Percentiles rank a stretch among this genome's conserved stretches.
Conservation (phyloP, 208 protist genomes). For the Vickermania ingenoplastis region DNA sequence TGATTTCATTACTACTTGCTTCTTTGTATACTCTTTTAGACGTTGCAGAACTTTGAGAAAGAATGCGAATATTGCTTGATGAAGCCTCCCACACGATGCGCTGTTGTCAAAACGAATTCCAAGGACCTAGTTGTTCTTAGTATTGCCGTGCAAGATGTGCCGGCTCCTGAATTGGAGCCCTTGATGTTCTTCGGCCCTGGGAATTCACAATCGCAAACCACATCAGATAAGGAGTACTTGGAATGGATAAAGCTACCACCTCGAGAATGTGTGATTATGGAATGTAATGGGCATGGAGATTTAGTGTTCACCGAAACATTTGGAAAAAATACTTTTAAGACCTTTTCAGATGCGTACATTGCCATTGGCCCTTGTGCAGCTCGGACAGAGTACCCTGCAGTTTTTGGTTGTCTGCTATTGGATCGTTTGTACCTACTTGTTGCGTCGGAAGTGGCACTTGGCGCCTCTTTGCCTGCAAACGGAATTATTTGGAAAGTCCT, state of each 20-base stretch:
- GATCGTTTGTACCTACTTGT: conserved; percentile 79
- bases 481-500: conserved; percentile 45
- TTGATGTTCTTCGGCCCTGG: conserved; percentile 66
- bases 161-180: conserved; percentile 37
- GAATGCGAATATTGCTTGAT: too few species aligned
- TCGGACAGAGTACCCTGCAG: conserved; percentile 42
- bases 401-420: conserved; percentile 65
- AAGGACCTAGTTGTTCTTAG: too few species aligned
- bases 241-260: background rate
- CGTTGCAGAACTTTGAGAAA: too few species aligned
- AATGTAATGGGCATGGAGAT: conserved; percentile 45
- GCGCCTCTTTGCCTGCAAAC: conserved; percentile 35
- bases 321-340: conserved; percentile 38
- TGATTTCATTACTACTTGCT: too few species aligned
- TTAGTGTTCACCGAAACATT: conserved; percentile 39
- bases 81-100: too few species aligned
- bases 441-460: conserved; percentile 28
- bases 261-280: conserved; percentile 18
- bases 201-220: conserved; percentile 5
- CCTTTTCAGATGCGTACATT: conserved; percentile 34
- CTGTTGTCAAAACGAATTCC: too few species aligned
- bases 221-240: background rate
- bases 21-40: too few species aligned
- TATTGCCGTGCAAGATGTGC: too few species aligned
- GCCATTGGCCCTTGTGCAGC: conserved; percentile 54